phyloP scores from a whole-genome alignment of 495 filamentous ascomycete species.

The Penicillium coffeae region DNA sequence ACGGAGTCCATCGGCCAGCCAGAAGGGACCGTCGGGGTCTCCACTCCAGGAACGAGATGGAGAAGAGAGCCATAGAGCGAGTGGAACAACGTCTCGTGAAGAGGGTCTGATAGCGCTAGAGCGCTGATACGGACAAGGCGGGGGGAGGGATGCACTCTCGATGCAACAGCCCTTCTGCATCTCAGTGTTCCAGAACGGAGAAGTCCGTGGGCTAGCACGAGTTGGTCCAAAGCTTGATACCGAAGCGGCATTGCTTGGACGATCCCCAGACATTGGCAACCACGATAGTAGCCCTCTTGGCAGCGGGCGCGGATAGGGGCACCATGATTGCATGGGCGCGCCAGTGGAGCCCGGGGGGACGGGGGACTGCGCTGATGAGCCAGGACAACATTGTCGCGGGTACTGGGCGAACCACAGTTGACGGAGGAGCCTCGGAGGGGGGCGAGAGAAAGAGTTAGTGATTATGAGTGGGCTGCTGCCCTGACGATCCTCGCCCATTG shows the following conservation, averaged over 20 bases:
- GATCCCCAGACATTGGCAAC: conserved; percentile 16
- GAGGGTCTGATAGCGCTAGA: conserved; percentile 15
- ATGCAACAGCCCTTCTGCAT: neutral
- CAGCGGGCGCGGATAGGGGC: neutral
- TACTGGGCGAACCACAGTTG: neutral
- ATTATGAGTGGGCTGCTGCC: conserved; percentile 2
- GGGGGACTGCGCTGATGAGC: neutral
- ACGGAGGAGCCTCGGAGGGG: neutral
- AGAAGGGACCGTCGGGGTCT: conserved; percentile 13
- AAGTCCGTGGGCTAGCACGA: conserved; percentile 18
- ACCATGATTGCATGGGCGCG: neutral
- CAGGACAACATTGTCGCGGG: neutral
- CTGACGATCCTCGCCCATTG: conserved; percentile 26
- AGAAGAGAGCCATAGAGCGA: conserved; percentile 3
- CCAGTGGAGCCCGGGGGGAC: neutral
- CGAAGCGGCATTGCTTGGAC: conserved; percentile 16
- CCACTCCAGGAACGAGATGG: conserved; percentile 10
- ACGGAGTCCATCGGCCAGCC: conserved; percentile 25
- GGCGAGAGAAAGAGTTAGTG: neutral
- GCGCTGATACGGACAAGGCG: neutral
- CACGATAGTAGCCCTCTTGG: neutral
- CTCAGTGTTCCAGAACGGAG: conserved; percentile 12
- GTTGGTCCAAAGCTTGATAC: conserved; percentile 5
- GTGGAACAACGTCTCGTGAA: conserved; percentile 9
- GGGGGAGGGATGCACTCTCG: neutral